Base-by-base conservation (phyloP, 768 basidiomycete genomes). In the Mycena latifolia region DNA sequence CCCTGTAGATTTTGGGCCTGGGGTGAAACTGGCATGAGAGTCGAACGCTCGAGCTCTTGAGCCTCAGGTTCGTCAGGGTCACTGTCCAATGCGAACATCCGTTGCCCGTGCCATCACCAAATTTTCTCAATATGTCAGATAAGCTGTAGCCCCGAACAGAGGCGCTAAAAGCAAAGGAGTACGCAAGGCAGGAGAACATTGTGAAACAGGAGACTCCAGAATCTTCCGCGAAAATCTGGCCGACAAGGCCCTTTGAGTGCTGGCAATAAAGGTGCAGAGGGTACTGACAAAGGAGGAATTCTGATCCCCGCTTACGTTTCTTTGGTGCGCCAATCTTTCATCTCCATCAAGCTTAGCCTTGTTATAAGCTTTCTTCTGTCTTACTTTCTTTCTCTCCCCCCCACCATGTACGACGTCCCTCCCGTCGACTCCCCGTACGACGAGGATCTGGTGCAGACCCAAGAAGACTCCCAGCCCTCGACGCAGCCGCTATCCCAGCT, bases 261-360 rank as follows among this genome's bases (percentile, higher is more conserved):
- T n/a, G n/a, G n/a, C n/a, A n/a, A n/a, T n/a, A n/a, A n/a, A n/a
- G n/a, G n/a, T n/a, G n/a, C n/a, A n/a, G n/a, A n/a, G n/a, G n/a
- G n/a, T n/a, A n/a, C n/a, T n/a, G n/a, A n/a, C n/a, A n/a, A n/a
- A n/a, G n/a, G n/a, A n/a, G n/a, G n/a, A n/a, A n/a, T n/a, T n/a
- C n/a, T n/a, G n/a, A n/a, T n/a, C 33, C 35, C 31, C 37, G 62
- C 33, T 63, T 33, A 55, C 54, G 45, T 63, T 20, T 9, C 8
- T 4, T 25, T 25, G 15, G 22, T 41, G 61, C 53, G n/a, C 53
- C 50, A 63, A 56, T 54, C 35, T 48, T 63, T 14, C 22, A 41
- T 63, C 55, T 35, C 62, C 62, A 41, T 63, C 54, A 29, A 43
- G 62, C 15, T 45, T 59, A 45, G 27, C 35, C 47, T 63, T 55